Evolutionary conservation across 2,329 filamentous ascomycete species (phyloP).

Genomic region (Pseudogymnoascus sp.): DNA sequence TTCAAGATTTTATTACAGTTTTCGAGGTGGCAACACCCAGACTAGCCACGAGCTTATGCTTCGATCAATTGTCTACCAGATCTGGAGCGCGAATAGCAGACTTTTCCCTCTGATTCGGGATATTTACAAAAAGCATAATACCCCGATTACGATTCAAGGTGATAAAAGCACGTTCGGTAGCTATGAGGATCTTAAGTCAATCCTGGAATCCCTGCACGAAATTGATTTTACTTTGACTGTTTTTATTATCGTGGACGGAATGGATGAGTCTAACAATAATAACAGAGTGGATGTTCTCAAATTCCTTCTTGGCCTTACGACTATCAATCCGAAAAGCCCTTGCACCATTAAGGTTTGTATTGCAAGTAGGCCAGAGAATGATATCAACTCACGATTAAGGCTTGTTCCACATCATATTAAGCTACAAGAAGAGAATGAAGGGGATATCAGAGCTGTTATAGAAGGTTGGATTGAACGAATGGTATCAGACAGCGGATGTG

Average conservation of each 20-base stretch:
- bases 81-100: conserved; percentile 9
- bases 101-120: conserved; percentile 11
- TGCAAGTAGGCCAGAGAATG: background rate
- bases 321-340: background rate
- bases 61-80: conserved; percentile 14
- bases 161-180: background rate
- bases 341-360: background rate
- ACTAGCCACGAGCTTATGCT: conserved; percentile 15
- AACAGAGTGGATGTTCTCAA: conserved; percentile 9
- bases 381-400: background rate
- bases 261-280: conserved; percentile 15
- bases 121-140: background rate
- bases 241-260: conserved; percentile 14
- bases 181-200: conserved; percentile 3
- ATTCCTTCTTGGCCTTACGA: background rate
- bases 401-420: background rate
- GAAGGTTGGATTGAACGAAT: background rate
- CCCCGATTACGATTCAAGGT: background rate
- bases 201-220: background rate
- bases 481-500: background rate
- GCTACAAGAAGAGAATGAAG: background rate
- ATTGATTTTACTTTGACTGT: background rate
- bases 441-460: background rate
- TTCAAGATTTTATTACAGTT: conserved; percentile 16
- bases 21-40: conserved; percentile 11